A percentile compares a stretch with the other conserved stretches of the same genome.
Evolutionary conservation across 805 yeast species (phyloP).

Genomic region (Brettanomyces nanus): DNA sequence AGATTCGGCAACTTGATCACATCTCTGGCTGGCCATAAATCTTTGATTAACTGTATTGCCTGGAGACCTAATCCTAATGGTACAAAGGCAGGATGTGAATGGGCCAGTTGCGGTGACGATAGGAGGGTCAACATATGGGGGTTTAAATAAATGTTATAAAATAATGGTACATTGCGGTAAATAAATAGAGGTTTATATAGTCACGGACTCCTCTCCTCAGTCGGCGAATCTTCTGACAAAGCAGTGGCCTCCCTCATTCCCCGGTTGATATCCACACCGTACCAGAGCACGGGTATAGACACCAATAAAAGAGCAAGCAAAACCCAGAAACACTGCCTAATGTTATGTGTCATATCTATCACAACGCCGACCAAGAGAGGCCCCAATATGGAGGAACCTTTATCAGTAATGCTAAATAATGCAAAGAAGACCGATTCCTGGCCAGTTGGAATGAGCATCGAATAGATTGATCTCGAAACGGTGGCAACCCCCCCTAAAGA

Average conservation of each 20-base stretch:
- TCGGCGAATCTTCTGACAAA: not conserved
- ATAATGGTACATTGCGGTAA: not conserved
- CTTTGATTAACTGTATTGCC: constrained; percentile 68
- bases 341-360: constrained; percentile 65
- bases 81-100: constrained; percentile 30
- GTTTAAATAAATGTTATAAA: not conserved
- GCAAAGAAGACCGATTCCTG: constrained; percentile 72
- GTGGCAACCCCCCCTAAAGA: constrained; percentile 70
- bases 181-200: not conserved
- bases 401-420: constrained; percentile 68
- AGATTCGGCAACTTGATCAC: constrained; percentile 59
- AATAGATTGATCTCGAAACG: constrained; percentile 57
- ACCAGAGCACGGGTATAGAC: constrained; percentile 48
- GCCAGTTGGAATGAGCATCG: constrained; percentile 65
- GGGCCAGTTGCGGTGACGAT: constrained; percentile 84
- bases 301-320: constrained; percentile 43
- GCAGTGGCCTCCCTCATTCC: constrained; percentile 35
- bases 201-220: too few species aligned
- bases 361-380: constrained; percentile 67
- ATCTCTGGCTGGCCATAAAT: constrained; percentile 53
- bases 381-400: constrained; percentile 70
- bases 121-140: constrained; percentile 58
- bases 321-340: constrained; percentile 64
- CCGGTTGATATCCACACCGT: constrained; percentile 47
- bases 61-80: constrained; percentile 40